Percentiles rank a stretch among this genome's conserved stretches.
These are phyloP conservation scores for Soucietia sequanensis DNA, from an alignment of 805 yeast genomes.

Conservation along the genomic window DNA sequence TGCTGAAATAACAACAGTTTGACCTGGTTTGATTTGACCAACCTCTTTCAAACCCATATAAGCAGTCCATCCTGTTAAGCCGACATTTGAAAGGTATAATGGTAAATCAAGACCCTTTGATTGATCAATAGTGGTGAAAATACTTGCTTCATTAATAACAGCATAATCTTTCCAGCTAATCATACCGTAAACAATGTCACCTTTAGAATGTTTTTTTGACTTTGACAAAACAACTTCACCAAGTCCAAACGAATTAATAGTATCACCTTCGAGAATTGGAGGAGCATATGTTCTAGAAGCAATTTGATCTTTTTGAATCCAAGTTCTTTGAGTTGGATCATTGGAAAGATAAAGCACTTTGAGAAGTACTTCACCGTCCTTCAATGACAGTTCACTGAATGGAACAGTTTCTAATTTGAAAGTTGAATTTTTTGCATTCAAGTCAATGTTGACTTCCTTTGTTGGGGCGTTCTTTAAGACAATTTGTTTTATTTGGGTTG, in stretches of 20 bases:
- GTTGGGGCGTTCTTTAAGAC: conserved; percentile 21
- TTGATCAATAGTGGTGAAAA: conserved; percentile 29
- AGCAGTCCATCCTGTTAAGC: conserved; percentile 62
- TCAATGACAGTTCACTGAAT: conserved; percentile 13
- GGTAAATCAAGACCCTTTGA: conserved; percentile 32
- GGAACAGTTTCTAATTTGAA: conserved; percentile 16
- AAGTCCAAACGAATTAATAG: conserved; percentile 46
- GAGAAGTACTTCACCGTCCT: conserved; percentile 42
- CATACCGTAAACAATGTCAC: conserved; percentile 41
- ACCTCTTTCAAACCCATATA: conserved; percentile 52
- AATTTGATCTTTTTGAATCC: conserved; percentile 44
- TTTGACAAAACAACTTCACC: conserved; percentile 51
- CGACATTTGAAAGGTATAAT: conserved; percentile 49
- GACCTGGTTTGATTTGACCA: conserved; percentile 45
- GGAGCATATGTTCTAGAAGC: conserved; percentile 30
- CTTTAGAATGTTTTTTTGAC: conserved; percentile 36
- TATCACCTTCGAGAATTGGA: conserved; percentile 43
- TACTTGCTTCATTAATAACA: conserved; percentile 25
- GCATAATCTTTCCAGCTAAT: conserved; percentile 50
- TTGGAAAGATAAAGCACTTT: conserved; percentile 49
- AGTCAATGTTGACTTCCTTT: conserved; percentile 17
- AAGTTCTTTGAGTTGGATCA: conserved; percentile 62
- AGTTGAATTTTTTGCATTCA: conserved; percentile 22
- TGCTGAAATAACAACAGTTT: conserved; percentile 55
- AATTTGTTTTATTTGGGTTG: conserved; percentile 15